Conservation (phyloP, 73 alveolate species). For the Urostyla sp. region DNA sequence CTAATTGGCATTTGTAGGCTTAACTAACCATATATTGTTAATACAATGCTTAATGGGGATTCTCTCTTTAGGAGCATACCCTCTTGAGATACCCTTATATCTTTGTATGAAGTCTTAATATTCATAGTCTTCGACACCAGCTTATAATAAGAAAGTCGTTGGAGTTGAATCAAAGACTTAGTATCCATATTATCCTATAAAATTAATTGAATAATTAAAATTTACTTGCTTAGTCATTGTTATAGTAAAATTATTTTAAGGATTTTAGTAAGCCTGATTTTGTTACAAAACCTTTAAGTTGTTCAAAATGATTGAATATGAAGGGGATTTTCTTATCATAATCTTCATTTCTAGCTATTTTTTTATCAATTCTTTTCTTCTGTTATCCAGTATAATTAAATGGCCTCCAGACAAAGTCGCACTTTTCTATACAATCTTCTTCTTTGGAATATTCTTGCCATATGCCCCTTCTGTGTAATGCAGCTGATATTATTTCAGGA, state of each 20-base stretch:
- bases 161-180: slow-evolving; percentile 77
- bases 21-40: slow-evolving; percentile 72
- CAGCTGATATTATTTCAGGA: slow-evolving; percentile 63
- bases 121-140: slow-evolving; percentile 55
- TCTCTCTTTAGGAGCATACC: slow-evolving; percentile 22
- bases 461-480: slow-evolving; percentile 61
- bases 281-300: slow-evolving; percentile 61
- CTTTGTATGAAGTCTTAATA: slow-evolving; percentile 49
- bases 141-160: slow-evolving; percentile 64
- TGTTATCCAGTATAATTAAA: slow-evolving; percentile 6
- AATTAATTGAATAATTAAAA: not conserved
- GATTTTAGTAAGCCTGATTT: slow-evolving; percentile 71
- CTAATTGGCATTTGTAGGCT: slow-evolving; percentile 69
- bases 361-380: not conserved
- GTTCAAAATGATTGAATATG: slow-evolving; percentile 68
- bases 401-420: slow-evolving; percentile 72
- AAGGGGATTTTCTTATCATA: not conserved
- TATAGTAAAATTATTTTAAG: slow-evolving; percentile 53
- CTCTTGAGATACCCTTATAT: slow-evolving; percentile 39
- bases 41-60: slow-evolving; percentile 71
- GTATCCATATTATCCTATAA: slow-evolving; percentile 58
- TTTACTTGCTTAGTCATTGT: slow-evolving; percentile 56
- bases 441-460: slow-evolving; percentile 72
- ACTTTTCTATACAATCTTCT: slow-evolving; percentile 38
- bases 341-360: slow-evolving; percentile 25